A percentile compares a stretch with the other conserved stretches of the same genome.
These are phyloP conservation scores for Knufia petricola DNA, from an alignment of 2,329 filamentous ascomycete genomes.

Conservation along the genomic window DNA sequence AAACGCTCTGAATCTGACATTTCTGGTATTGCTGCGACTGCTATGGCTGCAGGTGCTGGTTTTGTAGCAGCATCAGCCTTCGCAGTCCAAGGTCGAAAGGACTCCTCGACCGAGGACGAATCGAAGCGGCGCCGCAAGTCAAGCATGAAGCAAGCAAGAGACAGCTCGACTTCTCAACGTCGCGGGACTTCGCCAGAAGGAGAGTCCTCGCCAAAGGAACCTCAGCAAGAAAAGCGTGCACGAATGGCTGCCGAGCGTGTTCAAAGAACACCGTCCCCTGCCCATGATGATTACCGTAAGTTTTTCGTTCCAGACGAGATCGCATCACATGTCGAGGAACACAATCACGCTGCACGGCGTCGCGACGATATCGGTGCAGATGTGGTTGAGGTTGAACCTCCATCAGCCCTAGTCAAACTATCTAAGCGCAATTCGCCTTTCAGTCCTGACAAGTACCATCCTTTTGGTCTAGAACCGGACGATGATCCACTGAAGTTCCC, in stretches of 20 bases:
- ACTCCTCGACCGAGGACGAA: slow-evolving; percentile 24
- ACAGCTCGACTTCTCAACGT: slow-evolving; percentile 9
- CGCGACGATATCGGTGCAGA: slow-evolving; percentile 16
- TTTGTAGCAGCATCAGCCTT: slow-evolving; percentile 32
- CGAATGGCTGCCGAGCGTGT: slow-evolving; percentile 27
- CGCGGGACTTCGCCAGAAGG: background rate
- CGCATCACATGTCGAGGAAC: slow-evolving; percentile 32
- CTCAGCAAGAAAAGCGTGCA: slow-evolving; percentile 22
- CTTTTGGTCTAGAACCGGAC: slow-evolving; percentile 16
- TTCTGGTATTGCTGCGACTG: slow-evolving; percentile 37
- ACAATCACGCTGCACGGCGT: slow-evolving; percentile 19
- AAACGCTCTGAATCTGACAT: slow-evolving; percentile 14
- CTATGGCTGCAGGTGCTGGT: slow-evolving; percentile 39
- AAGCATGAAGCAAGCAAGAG: slow-evolving; percentile 22
- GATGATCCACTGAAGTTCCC: slow-evolving; percentile 24
- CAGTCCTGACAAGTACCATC: slow-evolving; percentile 18
- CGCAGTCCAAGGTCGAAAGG: slow-evolving; percentile 12
- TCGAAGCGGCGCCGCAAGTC: slow-evolving; percentile 21
- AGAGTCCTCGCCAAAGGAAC: slow-evolving; percentile 10
- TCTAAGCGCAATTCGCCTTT: slow-evolving; percentile 14
- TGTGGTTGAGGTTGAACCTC: slow-evolving; percentile 21
- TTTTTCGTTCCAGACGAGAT: slow-evolving; percentile 35
- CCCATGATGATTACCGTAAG: slow-evolving; percentile 34
- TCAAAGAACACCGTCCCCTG: slow-evolving; percentile 26
- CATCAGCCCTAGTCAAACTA: background rate